Evolutionary conservation across 2,329 filamentous ascomycete genomes (phyloP).

Genomic region (Leptographium lundbergii): DNA sequence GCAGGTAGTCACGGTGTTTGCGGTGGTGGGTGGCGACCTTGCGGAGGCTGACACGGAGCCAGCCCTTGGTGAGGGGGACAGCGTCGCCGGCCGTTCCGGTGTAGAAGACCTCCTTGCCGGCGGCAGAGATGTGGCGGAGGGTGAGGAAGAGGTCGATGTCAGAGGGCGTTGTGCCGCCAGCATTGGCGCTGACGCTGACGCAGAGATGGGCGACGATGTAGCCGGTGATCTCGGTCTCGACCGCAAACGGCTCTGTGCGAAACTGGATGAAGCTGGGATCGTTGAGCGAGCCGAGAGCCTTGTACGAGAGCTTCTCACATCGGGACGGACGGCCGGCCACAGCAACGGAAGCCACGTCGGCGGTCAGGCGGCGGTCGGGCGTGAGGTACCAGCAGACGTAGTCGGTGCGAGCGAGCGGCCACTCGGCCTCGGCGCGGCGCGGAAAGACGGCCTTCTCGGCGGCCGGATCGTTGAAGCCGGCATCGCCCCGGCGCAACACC

Average conservation of each 20-base stretch:
- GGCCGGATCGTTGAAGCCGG: constrained; percentile 52
- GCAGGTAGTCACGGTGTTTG: constrained; percentile 39
- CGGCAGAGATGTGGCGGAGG: constrained; percentile 41
- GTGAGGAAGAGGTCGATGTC: constrained; percentile 56
- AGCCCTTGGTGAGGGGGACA: constrained; percentile 50
- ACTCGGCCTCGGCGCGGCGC: constrained; percentile 45
- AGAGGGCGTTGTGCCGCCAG: constrained; percentile 22
- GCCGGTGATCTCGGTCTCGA: constrained; percentile 57
- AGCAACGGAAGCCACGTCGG: background rate
- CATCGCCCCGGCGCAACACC: constrained; percentile 51
- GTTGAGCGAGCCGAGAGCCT: constrained; percentile 44
- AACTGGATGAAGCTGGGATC: constrained; percentile 40
- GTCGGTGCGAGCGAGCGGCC: constrained; percentile 53
- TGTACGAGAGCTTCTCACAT: constrained; percentile 34
- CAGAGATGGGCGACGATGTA: constrained; percentile 48
- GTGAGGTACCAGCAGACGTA: constrained; percentile 52
- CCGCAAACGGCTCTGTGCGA: constrained; percentile 40
- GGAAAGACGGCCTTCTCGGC: constrained; percentile 47
- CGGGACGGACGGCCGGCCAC: background rate
- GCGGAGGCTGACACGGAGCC: constrained; percentile 45
- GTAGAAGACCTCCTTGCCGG: constrained; percentile 46
- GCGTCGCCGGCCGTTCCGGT: constrained; percentile 54
- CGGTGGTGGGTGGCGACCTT: constrained; percentile 37
- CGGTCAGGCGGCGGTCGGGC: constrained; percentile 26
- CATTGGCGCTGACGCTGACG: constrained; percentile 44